Evolutionary conservation across 139 green algal species (phyloP).

Genomic region (Ettlia oleoabundans): DNA sequence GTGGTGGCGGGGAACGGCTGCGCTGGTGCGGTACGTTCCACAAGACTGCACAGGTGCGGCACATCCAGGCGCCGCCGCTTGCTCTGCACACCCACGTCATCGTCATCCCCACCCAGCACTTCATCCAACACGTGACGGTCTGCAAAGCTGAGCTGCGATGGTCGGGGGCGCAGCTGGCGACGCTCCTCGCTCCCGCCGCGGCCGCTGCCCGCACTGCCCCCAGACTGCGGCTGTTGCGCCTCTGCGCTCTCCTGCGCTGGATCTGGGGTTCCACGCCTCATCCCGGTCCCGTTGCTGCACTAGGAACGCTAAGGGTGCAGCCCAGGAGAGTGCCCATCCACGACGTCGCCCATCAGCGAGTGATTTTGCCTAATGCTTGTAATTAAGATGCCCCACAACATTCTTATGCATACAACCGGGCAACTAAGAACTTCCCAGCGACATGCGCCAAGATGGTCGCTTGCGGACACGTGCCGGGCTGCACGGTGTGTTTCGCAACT

Average conservation of each 20-base stretch:
- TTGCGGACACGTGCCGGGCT: no score
- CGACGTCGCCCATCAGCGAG: no score
- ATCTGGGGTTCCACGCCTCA: no score
- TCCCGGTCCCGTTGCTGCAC: no score
- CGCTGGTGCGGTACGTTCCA: not conserved
- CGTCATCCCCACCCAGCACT: slow-evolving; percentile 22
- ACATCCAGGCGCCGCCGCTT: slow-evolving; percentile 1
- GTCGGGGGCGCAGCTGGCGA: slow-evolving; percentile 15
- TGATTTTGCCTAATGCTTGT: no score
- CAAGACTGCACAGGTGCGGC: not conserved
- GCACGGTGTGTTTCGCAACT: no score
- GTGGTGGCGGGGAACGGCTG: not conserved
- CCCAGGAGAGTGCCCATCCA: no score
- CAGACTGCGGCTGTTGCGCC: not conserved
- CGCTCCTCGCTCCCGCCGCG: not conserved
- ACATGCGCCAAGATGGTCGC: no score
- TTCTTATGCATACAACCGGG: no score
- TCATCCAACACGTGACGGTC: slow-evolving; percentile 26
- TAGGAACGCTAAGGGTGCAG: not conserved
- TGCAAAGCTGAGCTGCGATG: not conserved
- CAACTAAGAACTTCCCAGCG: no score
- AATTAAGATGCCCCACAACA: not conserved
- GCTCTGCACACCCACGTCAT: not conserved
- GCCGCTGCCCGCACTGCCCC: not conserved
- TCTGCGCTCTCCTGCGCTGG: no score